phyloP scores from a whole-genome alignment of 2,329 filamentous ascomycete species.

The Fusarium verticillioides region DNA sequence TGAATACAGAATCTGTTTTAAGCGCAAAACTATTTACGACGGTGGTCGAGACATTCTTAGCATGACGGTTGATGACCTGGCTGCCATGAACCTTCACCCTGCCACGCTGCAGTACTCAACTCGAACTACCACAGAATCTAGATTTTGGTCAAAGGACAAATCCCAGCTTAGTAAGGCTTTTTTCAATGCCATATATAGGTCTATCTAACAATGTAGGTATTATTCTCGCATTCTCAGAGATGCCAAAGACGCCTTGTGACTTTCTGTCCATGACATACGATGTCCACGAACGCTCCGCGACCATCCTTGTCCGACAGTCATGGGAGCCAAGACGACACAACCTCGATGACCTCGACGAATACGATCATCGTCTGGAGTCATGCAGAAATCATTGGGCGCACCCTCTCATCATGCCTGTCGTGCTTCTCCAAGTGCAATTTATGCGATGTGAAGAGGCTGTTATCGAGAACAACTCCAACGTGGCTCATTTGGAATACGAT shows the following conservation, averaged over 20 bases:
- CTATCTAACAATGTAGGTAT: constrained; percentile 47
- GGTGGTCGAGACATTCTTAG: constrained; percentile 51
- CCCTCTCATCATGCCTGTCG: constrained; percentile 57
- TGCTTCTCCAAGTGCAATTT: constrained; percentile 59
- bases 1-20: constrained; percentile 49
- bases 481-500: constrained; percentile 54
- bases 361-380: constrained; percentile 58
- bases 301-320: constrained; percentile 56
- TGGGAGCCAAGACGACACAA: constrained; percentile 55
- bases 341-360: constrained; percentile 58
- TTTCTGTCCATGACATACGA: constrained; percentile 60
- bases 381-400: constrained; percentile 59
- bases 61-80: constrained; percentile 50
- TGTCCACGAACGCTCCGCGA: constrained; percentile 52
- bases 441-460: constrained; percentile 58
- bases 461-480: constrained; percentile 56
- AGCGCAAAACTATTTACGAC: constrained; percentile 47
- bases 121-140: constrained; percentile 53
- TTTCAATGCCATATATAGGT: no score
- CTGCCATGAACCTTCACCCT: constrained; percentile 52
- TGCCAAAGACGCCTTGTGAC: constrained; percentile 58
- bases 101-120: constrained; percentile 54
- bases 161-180: constrained; percentile 48
- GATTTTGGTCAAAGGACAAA: constrained; percentile 54
- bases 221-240: constrained; percentile 58